A percentile compares a stretch with the other conserved stretches of the same genome.
Conservation (phyloP, 331 rosid genomes). For the Quercus lobata region DNA sequence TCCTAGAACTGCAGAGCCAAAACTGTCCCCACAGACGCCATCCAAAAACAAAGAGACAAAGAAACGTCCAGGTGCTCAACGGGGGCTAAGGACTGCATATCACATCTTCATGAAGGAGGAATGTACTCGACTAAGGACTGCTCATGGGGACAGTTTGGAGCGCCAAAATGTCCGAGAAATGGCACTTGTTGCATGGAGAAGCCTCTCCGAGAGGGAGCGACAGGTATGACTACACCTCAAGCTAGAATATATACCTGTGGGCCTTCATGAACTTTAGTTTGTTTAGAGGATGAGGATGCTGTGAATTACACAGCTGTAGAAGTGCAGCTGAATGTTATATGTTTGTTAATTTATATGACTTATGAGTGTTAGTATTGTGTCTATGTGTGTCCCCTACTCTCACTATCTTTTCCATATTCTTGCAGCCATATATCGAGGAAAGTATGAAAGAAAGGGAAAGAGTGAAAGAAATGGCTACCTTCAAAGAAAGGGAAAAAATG, state of each 20-base stretch:
- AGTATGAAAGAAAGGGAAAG: slow-evolving; percentile 24
- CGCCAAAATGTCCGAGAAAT: slow-evolving; percentile 8
- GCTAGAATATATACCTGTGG: too few relatives aligned
- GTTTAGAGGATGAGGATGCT: too few relatives aligned
- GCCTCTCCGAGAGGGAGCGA: slow-evolving; percentile 18
- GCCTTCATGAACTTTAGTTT: too few relatives aligned
- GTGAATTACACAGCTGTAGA: neutral
- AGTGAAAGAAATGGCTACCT: neutral
- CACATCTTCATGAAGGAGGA: slow-evolving; percentile 28
- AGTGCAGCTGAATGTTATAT: neutral
- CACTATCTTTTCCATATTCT: neutral
- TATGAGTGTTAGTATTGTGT: too few relatives aligned
- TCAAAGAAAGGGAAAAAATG: slow-evolving; percentile 6
- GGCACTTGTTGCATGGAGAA: slow-evolving; percentile 25
- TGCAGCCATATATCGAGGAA: slow-evolving; percentile 30
- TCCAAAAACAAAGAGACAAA: neutral
- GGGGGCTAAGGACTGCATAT: slow-evolving; percentile 16
- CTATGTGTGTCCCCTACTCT: neutral
- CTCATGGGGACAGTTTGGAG: neutral
- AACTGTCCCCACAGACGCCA: neutral
- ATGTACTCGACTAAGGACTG: slow-evolving; percentile 20
- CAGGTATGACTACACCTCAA: slow-evolving; percentile 4
- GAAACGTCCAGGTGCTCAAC: slow-evolving; percentile 1
- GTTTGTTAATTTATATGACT: too few relatives aligned
- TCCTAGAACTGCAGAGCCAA: slow-evolving; percentile 3